Conservation (phyloP, 306 rosid genomes). For the Dryas drummondii region DNA sequence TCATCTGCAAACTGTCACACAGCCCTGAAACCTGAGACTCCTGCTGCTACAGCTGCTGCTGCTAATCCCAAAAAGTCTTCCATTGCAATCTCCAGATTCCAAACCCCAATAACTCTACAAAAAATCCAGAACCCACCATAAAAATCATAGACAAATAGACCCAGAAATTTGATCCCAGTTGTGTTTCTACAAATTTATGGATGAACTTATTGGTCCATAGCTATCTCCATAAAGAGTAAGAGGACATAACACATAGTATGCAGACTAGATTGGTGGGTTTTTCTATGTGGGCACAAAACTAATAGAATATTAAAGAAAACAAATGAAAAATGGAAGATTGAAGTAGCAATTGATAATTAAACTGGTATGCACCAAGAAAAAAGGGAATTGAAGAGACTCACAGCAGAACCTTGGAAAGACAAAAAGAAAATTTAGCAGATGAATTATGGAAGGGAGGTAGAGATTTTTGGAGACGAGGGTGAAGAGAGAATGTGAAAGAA, state of each 20-base stretch:
- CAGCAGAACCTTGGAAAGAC: neutral
- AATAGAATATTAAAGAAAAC: neutral
- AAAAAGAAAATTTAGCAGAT: neutral
- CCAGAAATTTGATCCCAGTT: slow-evolving; percentile 13
- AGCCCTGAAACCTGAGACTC: slow-evolving; percentile 27
- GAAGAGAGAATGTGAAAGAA: no score
- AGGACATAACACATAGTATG: slow-evolving; percentile 21
- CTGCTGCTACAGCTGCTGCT: slow-evolving; percentile 26
- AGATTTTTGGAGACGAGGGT: no score
- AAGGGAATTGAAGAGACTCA: neutral
- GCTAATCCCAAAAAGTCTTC: slow-evolving; percentile 54
- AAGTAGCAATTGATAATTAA: neutral
- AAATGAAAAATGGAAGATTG: slow-evolving; percentile 2
- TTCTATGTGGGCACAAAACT: slow-evolving; percentile 22
- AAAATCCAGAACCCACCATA: slow-evolving; percentile 26
- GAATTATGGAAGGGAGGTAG: neutral
- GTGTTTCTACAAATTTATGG: neutral
- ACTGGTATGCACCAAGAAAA: no score
- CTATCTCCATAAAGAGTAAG: slow-evolving; percentile 9
- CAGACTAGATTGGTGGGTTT: slow-evolving; percentile 23
- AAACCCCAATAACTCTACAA: slow-evolving; percentile 35
- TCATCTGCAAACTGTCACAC: slow-evolving; percentile 32
- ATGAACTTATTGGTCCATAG: slow-evolving; percentile 7
- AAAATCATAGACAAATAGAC: slow-evolving; percentile 12
- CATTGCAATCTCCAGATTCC: slow-evolving; percentile 49